Evolutionary conservation across 2,329 filamentous ascomycete genomes (phyloP).

Genomic region (Camptophora hylomeconis): DNA sequence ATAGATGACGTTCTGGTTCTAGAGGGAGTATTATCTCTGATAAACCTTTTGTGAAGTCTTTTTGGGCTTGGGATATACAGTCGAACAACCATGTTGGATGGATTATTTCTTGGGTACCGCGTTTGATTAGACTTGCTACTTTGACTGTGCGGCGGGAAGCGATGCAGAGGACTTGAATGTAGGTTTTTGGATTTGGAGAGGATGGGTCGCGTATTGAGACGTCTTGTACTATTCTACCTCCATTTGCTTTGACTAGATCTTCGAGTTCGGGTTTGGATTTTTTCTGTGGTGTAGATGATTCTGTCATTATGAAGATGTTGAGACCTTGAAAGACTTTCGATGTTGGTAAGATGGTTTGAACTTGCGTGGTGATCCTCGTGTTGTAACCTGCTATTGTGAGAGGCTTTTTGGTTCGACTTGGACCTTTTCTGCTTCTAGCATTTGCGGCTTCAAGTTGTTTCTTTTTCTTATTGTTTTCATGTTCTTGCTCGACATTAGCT

Average conservation of each 20-base stretch:
- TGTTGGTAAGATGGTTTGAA: neutral
- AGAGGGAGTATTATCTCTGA: conserved; percentile 50
- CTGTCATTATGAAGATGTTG: conserved; percentile 71
- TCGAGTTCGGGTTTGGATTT: conserved; percentile 71
- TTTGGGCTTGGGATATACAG: conserved; percentile 49
- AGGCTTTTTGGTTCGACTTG: conserved; percentile 45
- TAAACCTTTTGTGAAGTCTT: conserved; percentile 40
- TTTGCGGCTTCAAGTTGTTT: conserved; percentile 35
- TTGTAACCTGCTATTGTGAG: conserved; percentile 64
- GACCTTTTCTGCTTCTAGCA: conserved; percentile 50
- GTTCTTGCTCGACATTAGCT: conserved; percentile 54
- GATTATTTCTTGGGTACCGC: conserved; percentile 57
- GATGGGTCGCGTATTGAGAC: conserved; percentile 36
- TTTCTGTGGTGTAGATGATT: conserved; percentile 55
- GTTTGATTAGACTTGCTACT: conserved; percentile 69
- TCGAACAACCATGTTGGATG: conserved; percentile 73
- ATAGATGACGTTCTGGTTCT: conserved; percentile 55
- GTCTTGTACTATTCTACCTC: conserved; percentile 66
- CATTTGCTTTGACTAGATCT: conserved; percentile 66
- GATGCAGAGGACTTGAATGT: conserved; percentile 33
- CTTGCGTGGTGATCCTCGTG: conserved; percentile 22
- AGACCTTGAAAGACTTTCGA: conserved; percentile 61
- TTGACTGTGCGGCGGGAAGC: conserved; percentile 49
- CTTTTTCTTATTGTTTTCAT: conserved; percentile 60
- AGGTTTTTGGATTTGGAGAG: conserved; percentile 59